Percentiles rank a stretch among this genome's conserved stretches.
phyloP scores from a whole-genome alignment of 2,329 filamentous ascomycete genomes.

The Tricladium varicosporioides region DNA sequence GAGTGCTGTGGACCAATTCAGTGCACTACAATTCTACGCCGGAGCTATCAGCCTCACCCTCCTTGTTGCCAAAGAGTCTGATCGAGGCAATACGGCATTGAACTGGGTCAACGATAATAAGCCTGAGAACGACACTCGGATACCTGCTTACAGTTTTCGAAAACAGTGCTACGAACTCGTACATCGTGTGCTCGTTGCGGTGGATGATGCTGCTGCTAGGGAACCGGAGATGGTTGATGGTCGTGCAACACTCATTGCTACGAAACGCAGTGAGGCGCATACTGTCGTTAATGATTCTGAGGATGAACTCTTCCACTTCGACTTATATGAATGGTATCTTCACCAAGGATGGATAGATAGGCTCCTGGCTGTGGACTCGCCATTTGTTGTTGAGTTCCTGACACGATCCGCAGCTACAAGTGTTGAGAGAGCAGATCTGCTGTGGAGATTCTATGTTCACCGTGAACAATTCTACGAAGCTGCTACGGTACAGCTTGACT shows the following conservation, averaged over 20 bases:
- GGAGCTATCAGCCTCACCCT: conserved; percentile 88
- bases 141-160: conserved; percentile 65
- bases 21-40: conserved; percentile 82
- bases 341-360: conserved; percentile 79
- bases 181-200: conserved; percentile 72
- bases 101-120: conserved; percentile 85
- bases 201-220: conserved; percentile 68
- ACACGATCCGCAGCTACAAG: conserved; percentile 71
- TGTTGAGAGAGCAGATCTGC: conserved; percentile 78
- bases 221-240: conserved; percentile 78
- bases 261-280: conserved; percentile 84
- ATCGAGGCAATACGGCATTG: conserved; percentile 82
- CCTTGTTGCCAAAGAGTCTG: conserved; percentile 77
- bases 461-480: conserved; percentile 82
- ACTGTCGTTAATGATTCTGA: conserved; percentile 82
- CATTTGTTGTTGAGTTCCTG: conserved; percentile 83
- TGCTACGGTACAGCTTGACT: conserved; percentile 77
- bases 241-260: conserved; percentile 70
- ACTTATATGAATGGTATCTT: conserved; percentile 98
- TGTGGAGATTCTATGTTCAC: conserved; percentile 91
- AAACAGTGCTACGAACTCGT: conserved; percentile 84
- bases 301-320: conserved; percentile 93
- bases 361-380: conserved; percentile 79
- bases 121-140: conserved; percentile 68
- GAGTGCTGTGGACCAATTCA: conserved; percentile 75